Evolutionary conservation across 768 basidiomycete species (phyloP).

Genomic region (Podaxis carcinomalis): DNA sequence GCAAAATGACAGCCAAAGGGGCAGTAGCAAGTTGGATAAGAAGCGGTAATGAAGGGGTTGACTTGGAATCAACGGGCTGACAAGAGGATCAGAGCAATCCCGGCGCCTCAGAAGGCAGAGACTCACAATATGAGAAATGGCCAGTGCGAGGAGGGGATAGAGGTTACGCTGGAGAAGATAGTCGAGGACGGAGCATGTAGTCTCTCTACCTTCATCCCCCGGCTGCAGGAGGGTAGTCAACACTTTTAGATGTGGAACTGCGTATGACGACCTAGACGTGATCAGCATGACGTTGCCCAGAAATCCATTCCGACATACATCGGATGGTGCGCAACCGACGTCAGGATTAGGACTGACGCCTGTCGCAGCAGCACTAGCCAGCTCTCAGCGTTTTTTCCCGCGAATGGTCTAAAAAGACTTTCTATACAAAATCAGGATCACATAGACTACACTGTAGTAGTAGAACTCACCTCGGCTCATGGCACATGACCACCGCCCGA

Average conservation of each 20-base stretch:
- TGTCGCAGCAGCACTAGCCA: slow-evolving; percentile 63
- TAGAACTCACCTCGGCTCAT: slow-evolving; percentile 2
- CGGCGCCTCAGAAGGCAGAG: background rate
- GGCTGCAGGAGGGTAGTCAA: slow-evolving; percentile 40
- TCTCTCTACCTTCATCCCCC: slow-evolving; percentile 20
- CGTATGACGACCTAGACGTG: slow-evolving; percentile 39
- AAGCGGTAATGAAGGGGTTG: slow-evolving; percentile 42
- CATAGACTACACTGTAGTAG: background rate
- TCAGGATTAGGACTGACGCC: slow-evolving; percentile 43
- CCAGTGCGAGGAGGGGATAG: slow-evolving; percentile 37
- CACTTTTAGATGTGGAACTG: slow-evolving; percentile 44
- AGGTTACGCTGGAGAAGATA: slow-evolving; percentile 46
- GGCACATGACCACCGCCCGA: slow-evolving; percentile 38
- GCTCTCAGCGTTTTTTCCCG: slow-evolving; percentile 25
- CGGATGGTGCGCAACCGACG: slow-evolving; percentile 43
- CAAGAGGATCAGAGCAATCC: background rate
- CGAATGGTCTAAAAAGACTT: slow-evolving; percentile 1
- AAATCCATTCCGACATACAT: slow-evolving; percentile 34
- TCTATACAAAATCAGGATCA: slow-evolving; percentile 1
- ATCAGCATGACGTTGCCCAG: background rate
- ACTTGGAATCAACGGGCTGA: slow-evolving; percentile 59
- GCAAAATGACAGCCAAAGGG: slow-evolving; percentile 31
- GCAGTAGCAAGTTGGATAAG: slow-evolving; percentile 42
- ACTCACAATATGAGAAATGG: slow-evolving; percentile 50
- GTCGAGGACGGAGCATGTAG: slow-evolving; percentile 30